These are phyloP conservation scores for Mycena sp. DNA, from an alignment of 1,284 basidiomycete genomes.

Conservation along the genomic window DNA sequence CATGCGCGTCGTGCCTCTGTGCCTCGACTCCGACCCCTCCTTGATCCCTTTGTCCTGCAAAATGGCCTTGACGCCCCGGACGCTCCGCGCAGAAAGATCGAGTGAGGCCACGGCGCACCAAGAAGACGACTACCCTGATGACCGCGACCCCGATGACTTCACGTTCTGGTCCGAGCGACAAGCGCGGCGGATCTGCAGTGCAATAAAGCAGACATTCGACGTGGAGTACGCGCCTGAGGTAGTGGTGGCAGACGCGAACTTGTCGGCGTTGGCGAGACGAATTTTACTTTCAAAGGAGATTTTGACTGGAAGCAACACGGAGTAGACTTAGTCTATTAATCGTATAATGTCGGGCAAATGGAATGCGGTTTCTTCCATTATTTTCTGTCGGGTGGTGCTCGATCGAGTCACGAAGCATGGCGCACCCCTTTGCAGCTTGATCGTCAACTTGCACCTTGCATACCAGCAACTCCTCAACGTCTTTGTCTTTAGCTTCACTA, in stretches of 20 bases:
- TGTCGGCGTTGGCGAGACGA: too few species aligned
- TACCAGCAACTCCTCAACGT: slow-evolving; percentile 16
- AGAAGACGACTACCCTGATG: slow-evolving; percentile 38
- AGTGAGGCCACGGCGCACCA: slow-evolving; percentile 17
- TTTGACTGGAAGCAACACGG: too few species aligned
- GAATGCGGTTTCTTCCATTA: too few species aligned
- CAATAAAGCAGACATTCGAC: slow-evolving; percentile 83
- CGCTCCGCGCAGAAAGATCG: slow-evolving; percentile 8
- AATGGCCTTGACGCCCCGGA: slow-evolving; percentile 36
- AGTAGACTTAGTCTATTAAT: too few species aligned
- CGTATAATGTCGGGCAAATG: too few species aligned
- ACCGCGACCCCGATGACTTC: slow-evolving; percentile 76
- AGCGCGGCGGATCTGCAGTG: slow-evolving; percentile 51
- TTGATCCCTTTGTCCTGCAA: slow-evolving; percentile 83
- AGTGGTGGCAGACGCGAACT: slow-evolving; percentile 94
- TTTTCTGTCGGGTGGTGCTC: too few species aligned
- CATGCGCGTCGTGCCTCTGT: slow-evolving; percentile 83
- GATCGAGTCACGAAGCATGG: slow-evolving; percentile 13
- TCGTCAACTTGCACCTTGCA: slow-evolving; percentile 28
- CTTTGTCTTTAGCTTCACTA: not conserved
- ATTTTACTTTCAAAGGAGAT: too few species aligned
- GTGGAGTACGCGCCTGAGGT: slow-evolving; percentile 93
- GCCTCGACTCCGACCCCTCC: slow-evolving; percentile 86
- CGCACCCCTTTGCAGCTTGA: slow-evolving; percentile 18
- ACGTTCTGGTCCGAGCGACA: too few species aligned